Base-by-base conservation (phyloP, 257 asterid species). In the Solanum chmielewskii region DNA sequence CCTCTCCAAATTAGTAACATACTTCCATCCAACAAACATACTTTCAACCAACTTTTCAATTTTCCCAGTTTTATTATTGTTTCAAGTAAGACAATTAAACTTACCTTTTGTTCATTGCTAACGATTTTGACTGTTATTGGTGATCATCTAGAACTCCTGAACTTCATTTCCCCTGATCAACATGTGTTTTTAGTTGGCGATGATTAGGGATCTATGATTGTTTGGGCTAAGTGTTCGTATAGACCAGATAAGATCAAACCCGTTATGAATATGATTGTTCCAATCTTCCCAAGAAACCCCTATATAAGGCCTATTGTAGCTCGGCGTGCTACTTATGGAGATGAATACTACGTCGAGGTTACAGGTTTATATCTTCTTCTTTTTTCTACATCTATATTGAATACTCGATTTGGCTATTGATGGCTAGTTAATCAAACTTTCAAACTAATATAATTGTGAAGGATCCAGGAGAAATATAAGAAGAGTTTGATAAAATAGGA, bases 91-190 rank as follows among this genome's bases (percentile, higher is more conserved):
- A 10, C 37, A 27, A 66, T 18, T 10, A 52, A 52, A 18, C 11
- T 18, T 18, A 66, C 74, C 18, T 27, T 27, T 27, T 2, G 1
- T 52, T 52, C n/a, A 52, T 7, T 52, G 62, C 62, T 18, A 52
- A 52, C n/a, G 62, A 52, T 6, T 52, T 18, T 18, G 10, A 52
- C 93, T 87, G 11, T 94, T 29, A 96, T 94, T 64, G 98, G 98
- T n/a, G 98, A 96, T 87, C 82, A 94, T 64, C 42, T 94, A 29
- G 83, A 76, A 18, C 96, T 95, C 18, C 93, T 94, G 2, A 93
- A 92, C 52, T 92, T 91, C 20, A 74, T 95, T 23, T 90, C 92
- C 37, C 37, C 37, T 35, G 37, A 35, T 35, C 37, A 35, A 4
- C 37, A 35, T 4, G 5, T 35, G 37, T 35, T 35, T 35, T 5